phyloP scores from a whole-genome alignment of 2,329 filamentous ascomycete genomes.

The Tolypocladium cylindrosporum region DNA sequence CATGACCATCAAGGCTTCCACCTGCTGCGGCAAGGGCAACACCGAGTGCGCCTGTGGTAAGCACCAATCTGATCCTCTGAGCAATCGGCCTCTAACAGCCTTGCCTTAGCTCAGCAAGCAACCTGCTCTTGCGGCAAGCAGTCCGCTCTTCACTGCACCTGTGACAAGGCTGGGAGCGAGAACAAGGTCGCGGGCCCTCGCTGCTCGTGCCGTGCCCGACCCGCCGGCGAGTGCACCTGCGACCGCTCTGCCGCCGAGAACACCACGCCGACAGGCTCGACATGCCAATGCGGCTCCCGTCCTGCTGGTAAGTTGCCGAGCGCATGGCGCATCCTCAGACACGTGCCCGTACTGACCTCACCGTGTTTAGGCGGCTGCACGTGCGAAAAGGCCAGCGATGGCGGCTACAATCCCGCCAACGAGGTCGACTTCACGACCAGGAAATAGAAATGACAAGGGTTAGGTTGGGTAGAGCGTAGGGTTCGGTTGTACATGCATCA shows the following conservation, averaged over 20 bases:
- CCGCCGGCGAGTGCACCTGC: slow-evolving; percentile 74
- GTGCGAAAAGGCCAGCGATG: slow-evolving; percentile 64
- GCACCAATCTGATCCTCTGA: slow-evolving; percentile 12
- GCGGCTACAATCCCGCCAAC: slow-evolving; percentile 49
- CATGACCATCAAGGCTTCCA: slow-evolving; percentile 31
- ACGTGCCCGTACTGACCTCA: slow-evolving; percentile 5
- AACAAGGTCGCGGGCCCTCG: slow-evolving; percentile 63
- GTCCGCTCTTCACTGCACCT: slow-evolving; percentile 76
- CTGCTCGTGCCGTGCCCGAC: slow-evolving; percentile 76
- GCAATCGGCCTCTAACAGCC: not conserved
- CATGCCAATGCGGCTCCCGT: slow-evolving; percentile 71
- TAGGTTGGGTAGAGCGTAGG: not conserved
- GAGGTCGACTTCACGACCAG: slow-evolving; percentile 86
- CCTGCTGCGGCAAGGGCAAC: slow-evolving; percentile 46
- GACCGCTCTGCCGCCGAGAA: slow-evolving; percentile 65
- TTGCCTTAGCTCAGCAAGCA: slow-evolving; percentile 44
- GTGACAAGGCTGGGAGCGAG: slow-evolving; percentile 65
- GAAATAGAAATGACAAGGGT: slow-evolving; percentile 22
- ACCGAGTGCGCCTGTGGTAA: slow-evolving; percentile 47
- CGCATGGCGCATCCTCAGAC: not conserved
- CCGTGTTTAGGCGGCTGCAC: slow-evolving; percentile 53
- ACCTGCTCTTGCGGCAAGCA: slow-evolving; percentile 87
- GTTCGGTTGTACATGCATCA: not conserved
- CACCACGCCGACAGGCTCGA: slow-evolving; percentile 41
- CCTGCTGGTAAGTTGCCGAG: slow-evolving; percentile 47